Percentiles rank a stretch among this genome's conserved stretches.
phyloP scores from a whole-genome alignment of 2,329 filamentous ascomycete genomes.

The Aspergillus amoenus region DNA sequence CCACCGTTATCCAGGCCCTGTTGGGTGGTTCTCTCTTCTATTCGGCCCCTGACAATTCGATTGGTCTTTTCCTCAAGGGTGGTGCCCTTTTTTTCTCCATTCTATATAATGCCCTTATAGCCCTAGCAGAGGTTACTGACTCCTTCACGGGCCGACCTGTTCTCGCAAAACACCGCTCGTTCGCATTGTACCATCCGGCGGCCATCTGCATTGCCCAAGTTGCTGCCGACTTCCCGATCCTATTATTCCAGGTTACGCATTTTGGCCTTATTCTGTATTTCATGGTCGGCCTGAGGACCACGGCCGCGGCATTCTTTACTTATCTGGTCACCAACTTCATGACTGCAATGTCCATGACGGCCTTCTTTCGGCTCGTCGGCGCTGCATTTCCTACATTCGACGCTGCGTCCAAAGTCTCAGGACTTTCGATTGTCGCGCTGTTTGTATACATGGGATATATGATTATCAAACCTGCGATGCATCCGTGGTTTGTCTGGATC shows the following conservation, averaged over 20 bases:
- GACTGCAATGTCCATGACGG: conserved; percentile 44
- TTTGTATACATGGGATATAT: conserved; percentile 40
- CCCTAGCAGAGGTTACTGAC: conserved; percentile 65
- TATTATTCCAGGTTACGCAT: neutral
- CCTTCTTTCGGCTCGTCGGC: conserved; percentile 53
- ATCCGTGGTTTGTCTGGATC: conserved; percentile 50
- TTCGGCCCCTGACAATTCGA: conserved; percentile 51
- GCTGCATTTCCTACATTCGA: conserved; percentile 56
- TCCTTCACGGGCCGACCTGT: conserved; percentile 60
- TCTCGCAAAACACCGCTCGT: conserved; percentile 57
- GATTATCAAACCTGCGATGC: conserved; percentile 45
- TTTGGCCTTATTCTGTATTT: neutral
- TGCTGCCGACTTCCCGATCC: conserved; percentile 42
- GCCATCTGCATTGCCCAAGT: conserved; percentile 40
- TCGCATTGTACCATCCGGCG: conserved; percentile 56
- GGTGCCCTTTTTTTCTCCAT: conserved; percentile 64
- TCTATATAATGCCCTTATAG: conserved; percentile 59
- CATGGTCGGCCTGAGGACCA: neutral
- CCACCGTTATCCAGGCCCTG: conserved; percentile 58
- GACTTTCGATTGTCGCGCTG: conserved; percentile 28
- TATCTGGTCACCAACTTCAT: conserved; percentile 20
- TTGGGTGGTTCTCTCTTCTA: conserved; percentile 68
- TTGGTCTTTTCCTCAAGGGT: conserved; percentile 61
- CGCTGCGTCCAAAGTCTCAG: conserved; percentile 53
- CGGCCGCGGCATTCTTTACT: neutral